Percentiles rank a stretch among this genome's conserved stretches.
phyloP scores from a whole-genome alignment of 1,139 yeast species.

The Starmera stellimalicola region DNA sequence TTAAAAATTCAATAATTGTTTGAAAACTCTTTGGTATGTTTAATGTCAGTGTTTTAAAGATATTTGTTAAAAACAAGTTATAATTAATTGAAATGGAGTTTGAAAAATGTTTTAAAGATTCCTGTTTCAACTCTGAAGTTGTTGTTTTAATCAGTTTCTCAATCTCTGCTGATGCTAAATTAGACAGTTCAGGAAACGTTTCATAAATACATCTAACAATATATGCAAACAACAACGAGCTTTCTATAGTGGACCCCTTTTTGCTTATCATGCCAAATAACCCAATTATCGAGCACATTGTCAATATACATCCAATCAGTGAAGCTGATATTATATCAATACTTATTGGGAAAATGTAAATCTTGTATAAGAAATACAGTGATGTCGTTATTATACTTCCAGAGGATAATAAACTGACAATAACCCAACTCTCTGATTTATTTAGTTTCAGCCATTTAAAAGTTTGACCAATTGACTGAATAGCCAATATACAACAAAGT shows the following conservation, averaged over 20 bases:
- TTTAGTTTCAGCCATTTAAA: conserved; percentile 53
- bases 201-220: conserved; percentile 89
- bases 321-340: conserved; percentile 72
- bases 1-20: conserved; percentile 61
- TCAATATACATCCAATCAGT: conserved; percentile 73
- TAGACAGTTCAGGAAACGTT: conserved; percentile 73
- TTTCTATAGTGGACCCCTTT: conserved; percentile 81
- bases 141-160: conserved; percentile 24
- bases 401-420: conserved; percentile 62
- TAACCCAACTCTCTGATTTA: conserved; percentile 66
- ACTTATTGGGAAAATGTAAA: conserved; percentile 61
- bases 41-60: conserved; percentile 12
- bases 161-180: conserved; percentile 30
- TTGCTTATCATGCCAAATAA: conserved; percentile 78
- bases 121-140: conserved; percentile 21
- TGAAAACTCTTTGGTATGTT: conserved; percentile 49
- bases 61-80: background rate
- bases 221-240: conserved; percentile 78
- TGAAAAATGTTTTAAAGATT: conserved; percentile 17
- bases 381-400: conserved; percentile 72
- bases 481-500: conserved; percentile 77
- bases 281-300: conserved; percentile 67
- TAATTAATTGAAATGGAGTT: conserved; percentile 6
- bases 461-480: conserved; percentile 86
- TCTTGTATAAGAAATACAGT: conserved; percentile 70